Conservation (phyloP, 352 stramenopile species). For the Thraustotheca clavata region DNA sequence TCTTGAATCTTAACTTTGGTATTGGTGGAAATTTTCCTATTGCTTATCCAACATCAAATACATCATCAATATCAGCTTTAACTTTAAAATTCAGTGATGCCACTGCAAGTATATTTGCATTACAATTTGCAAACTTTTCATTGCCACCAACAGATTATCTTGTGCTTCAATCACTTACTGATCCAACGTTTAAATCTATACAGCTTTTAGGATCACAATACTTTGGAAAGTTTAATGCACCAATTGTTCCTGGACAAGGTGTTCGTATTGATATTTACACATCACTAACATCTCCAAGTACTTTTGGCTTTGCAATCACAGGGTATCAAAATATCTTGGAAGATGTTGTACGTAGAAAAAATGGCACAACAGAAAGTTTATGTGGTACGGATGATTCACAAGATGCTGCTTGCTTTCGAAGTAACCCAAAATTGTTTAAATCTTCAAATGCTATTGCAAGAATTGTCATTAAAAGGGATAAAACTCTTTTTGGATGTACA, state of each 20-base stretch:
- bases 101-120: neutral
- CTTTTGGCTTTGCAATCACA: neutral
- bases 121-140: conserved; percentile 11
- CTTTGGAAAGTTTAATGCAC: neutral
- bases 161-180: neutral
- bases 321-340: no score
- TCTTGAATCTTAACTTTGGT: no score
- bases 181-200: neutral
- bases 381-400: conserved; percentile 52
- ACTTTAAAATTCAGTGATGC: no score
- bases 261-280: conserved; percentile 9
- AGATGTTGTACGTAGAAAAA: no score
- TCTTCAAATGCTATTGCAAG: conserved; percentile 40
- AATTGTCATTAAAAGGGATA: conserved; percentile 30
- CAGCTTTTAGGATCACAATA: neutral
- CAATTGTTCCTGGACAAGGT: neutral
- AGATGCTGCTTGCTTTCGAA: conserved; percentile 45
- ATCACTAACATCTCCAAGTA: no score
- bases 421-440: conserved; percentile 8
- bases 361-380: conserved; percentile 27
- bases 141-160: neutral
- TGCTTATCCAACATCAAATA: no score
- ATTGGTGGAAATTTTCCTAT: no score
- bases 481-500: conserved; percentile 30
- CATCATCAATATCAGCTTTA: no score